These are phyloP conservation scores for Mycocentrospora acerina DNA, from an alignment of 2,329 filamentous ascomycete genomes.

Conservation along the genomic window DNA sequence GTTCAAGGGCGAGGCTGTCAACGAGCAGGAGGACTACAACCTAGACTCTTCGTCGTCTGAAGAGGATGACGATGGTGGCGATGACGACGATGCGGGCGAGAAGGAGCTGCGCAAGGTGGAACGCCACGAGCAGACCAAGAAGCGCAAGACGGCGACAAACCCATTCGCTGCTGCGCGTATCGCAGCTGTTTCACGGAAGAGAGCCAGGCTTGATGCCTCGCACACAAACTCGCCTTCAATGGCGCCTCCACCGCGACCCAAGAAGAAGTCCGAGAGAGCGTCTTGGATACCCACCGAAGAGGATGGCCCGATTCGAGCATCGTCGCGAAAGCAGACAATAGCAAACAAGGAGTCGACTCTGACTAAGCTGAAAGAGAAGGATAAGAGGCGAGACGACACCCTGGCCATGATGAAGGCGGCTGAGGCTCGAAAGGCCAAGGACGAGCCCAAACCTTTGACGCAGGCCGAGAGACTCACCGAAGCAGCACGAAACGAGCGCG, in stretches of 20 bases:
- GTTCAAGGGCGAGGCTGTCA: slow-evolving; percentile 53
- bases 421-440: slow-evolving; percentile 65
- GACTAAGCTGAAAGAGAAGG: slow-evolving; percentile 72
- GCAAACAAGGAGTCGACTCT: slow-evolving; percentile 60
- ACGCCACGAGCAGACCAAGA: slow-evolving; percentile 65
- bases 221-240: slow-evolving; percentile 48
- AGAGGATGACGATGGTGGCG: slow-evolving; percentile 65
- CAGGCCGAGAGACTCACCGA: slow-evolving; percentile 83
- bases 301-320: slow-evolving; percentile 63
- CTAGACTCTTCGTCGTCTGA: slow-evolving; percentile 80
- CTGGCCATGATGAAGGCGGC: slow-evolving; percentile 64
- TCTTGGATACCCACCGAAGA: slow-evolving; percentile 68
- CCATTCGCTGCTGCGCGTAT: slow-evolving; percentile 39
- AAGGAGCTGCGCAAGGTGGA: slow-evolving; percentile 79
- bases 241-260: slow-evolving; percentile 51
- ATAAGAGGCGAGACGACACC: slow-evolving; percentile 70
- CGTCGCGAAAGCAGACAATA: slow-evolving; percentile 63
- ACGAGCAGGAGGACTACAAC: slow-evolving; percentile 69
- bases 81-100: slow-evolving; percentile 84
- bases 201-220: slow-evolving; percentile 42
- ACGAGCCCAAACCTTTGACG: slow-evolving; percentile 79
- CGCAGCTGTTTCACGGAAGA: slow-evolving; percentile 42
- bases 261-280: slow-evolving; percentile 71
- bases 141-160: slow-evolving; percentile 71
- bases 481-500: slow-evolving; percentile 78